Evolutionary conservation across 768 basidiomycete species (phyloP).

Genomic region (Scleroderma citrinum): DNA sequence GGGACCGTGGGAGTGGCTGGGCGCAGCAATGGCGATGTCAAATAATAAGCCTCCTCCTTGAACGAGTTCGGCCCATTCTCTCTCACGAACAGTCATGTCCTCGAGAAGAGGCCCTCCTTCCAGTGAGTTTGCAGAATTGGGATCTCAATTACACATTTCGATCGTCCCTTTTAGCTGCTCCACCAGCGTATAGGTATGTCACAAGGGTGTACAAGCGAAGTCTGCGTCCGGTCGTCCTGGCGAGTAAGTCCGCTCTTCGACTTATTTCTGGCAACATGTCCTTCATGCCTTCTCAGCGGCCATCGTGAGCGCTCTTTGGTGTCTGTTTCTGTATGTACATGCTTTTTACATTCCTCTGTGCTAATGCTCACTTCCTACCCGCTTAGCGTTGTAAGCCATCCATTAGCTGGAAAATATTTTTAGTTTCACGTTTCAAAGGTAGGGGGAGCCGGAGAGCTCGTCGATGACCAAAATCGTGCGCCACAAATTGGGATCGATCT

Average conservation of each 20-base stretch:
- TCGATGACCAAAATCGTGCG: slow-evolving; percentile 44
- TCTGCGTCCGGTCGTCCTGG: slow-evolving; percentile 55
- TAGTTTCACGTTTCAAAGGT: slow-evolving; percentile 37
- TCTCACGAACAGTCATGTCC: slow-evolving; percentile 8
- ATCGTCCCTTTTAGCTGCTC: slow-evolving; percentile 32
- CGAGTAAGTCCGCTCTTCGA: slow-evolving; percentile 27
- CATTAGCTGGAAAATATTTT: neutral
- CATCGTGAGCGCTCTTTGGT: slow-evolving; percentile 50
- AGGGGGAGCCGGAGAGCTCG: slow-evolving; percentile 52
- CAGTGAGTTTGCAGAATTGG: slow-evolving; percentile 4
- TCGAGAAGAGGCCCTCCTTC: slow-evolving; percentile 7
- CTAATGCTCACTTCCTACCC: neutral
- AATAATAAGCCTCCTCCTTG: no score
- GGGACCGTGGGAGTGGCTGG: no score
- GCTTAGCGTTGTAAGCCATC: slow-evolving; percentile 19
- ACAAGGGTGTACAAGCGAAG: slow-evolving; percentile 49
- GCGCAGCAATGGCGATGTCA: no score
- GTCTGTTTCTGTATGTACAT: slow-evolving; percentile 53
- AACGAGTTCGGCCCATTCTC: no score
- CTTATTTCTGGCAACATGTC: neutral
- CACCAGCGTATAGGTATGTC: slow-evolving; percentile 57
- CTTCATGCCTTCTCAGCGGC: slow-evolving; percentile 25
- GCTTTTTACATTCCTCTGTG: neutral
- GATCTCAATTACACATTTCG: neutral
- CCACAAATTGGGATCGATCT: slow-evolving; percentile 4